Base-by-base conservation (phyloP, 1,139 yeast species). In the Saccharomyces hybrid region DNA sequence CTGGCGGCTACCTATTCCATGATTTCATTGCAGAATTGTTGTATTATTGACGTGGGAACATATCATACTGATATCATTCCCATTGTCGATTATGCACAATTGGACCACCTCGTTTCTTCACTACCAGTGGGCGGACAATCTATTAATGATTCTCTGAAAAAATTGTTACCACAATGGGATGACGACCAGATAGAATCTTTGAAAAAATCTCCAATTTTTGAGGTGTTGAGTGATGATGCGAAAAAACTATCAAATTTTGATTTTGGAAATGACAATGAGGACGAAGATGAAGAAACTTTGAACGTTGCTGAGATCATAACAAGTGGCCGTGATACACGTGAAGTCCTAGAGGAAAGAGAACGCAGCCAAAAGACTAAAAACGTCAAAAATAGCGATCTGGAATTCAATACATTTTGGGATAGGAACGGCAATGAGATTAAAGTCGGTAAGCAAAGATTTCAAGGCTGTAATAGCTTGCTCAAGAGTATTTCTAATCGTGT, bases 261-360 rank as follows among this genome's bases (percentile, higher is more conserved):
- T 52, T 65, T 79, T 53, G 73, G 73, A 46, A 71, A 71, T 25
- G 68, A 66, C 4, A 57, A 65, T 28, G 76, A 73, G 5, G 73
- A 69, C 20, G 82, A 79, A 11, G 85, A 82, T 44, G 95, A 86
- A 38, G 93, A 88, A 49, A 81, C 83, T 3, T 78, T 89, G 52
- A 97, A 93, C 69, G 91, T 93, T 50, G 97, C 97, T 1, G 89
- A 89, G 46, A 83, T 90, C 62, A 95, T 93, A 7, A 82, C 95
- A 0, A 84, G 88, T 56, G 88, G 83, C 11, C 78, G 84, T 59
- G 71, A 67, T 51, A 81, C 88, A 1, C 76, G 85, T 55, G 89
- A 84, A 64, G 75, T 84, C 41, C 70, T 85, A 52, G 86, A 79
- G 53, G 81, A 80, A 62, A 76, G 83, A 51, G 85, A 81, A 61